These are phyloP conservation scores for Cystoisospora suis DNA, from an alignment of 169 alveolate species.

Conservation along the genomic window DNA sequence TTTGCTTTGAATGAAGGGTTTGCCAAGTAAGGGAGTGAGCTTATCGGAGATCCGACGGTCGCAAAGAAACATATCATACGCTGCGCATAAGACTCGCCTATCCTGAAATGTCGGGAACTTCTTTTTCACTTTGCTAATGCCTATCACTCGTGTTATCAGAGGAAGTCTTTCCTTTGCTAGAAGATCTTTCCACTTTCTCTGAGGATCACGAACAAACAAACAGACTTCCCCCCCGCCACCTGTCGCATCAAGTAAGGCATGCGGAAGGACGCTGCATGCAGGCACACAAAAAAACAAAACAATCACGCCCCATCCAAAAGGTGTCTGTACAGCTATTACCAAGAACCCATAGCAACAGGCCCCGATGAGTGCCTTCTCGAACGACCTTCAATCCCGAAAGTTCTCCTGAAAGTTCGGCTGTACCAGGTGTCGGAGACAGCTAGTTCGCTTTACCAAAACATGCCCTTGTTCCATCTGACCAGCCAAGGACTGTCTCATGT, in stretches of 20 bases:
- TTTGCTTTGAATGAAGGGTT: conserved; percentile 66
- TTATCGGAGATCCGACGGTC: conserved; percentile 67
- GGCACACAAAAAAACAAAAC: background rate
- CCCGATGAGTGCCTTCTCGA: too few species aligned
- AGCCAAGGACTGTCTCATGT: too few species aligned
- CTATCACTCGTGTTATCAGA: conserved; percentile 54
- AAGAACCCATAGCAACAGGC: too few species aligned
- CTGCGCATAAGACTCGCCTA: conserved; percentile 68
- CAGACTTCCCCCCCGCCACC: conserved; percentile 65
- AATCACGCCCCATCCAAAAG: too few species aligned
- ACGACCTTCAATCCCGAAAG: too few species aligned
- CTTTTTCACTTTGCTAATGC: conserved; percentile 66
- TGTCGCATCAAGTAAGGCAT: conserved; percentile 30
- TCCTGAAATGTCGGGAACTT: conserved; percentile 68
- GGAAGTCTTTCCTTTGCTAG: conserved; percentile 23
- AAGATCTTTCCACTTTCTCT: conserved; percentile 75
- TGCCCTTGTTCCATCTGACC: too few species aligned
- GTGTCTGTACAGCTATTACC: too few species aligned
- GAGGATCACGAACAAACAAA: conserved; percentile 74
- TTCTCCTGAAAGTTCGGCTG: too few species aligned
- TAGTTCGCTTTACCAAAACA: too few species aligned
- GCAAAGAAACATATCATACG: conserved; percentile 68
- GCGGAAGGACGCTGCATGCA: conserved; percentile 63
- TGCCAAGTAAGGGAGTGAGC: conserved; percentile 67
- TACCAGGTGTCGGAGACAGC: too few species aligned